phyloP scores from a whole-genome alignment of 768 basidiomycete genomes.

The Mycena amicta region DNA sequence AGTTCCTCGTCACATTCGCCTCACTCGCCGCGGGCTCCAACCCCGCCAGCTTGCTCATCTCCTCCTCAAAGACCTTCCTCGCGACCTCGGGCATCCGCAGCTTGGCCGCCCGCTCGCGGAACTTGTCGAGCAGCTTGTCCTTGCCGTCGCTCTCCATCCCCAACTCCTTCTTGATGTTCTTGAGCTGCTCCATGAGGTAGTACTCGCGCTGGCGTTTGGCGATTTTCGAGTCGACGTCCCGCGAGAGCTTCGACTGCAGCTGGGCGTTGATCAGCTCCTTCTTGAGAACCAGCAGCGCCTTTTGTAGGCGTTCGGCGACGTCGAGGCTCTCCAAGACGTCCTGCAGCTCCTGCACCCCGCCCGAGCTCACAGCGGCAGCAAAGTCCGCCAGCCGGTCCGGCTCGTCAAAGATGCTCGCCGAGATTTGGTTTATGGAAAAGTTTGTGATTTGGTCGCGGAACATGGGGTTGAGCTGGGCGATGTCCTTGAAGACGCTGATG shows the following conservation, averaged over 20 bases:
- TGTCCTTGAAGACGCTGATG: constrained; percentile 97
- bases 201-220: constrained; percentile 94
- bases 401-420: constrained; percentile 94
- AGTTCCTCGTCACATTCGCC: constrained; percentile 92
- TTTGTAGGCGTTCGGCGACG: constrained; percentile 87
- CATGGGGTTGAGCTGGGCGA: constrained; percentile 93
- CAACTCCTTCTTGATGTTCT: constrained; percentile 94
- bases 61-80: constrained; percentile 94
- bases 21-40: constrained; percentile 91
- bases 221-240: constrained; percentile 94
- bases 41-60: constrained; percentile 84
- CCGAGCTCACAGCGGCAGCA: constrained; percentile 91
- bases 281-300: constrained; percentile 90
- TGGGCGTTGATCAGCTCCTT: constrained; percentile 98
- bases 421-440: constrained; percentile 91
- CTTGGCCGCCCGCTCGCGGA: constrained; percentile 78
- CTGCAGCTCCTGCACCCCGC: constrained; percentile 91
- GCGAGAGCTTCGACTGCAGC: constrained; percentile 86
- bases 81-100: constrained; percentile 91
- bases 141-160: constrained; percentile 96
- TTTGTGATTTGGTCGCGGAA: constrained; percentile 99
- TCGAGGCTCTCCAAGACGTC: constrained; percentile 86
- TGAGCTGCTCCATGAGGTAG: constrained; percentile 95
- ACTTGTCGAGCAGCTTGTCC: constrained; percentile 91
- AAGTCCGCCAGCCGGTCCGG: constrained; percentile 98